These are phyloP conservation scores for Pezizomycotina sp. DNA, from an alignment of 2,329 filamentous ascomycete species.

Conservation along the genomic window DNA sequence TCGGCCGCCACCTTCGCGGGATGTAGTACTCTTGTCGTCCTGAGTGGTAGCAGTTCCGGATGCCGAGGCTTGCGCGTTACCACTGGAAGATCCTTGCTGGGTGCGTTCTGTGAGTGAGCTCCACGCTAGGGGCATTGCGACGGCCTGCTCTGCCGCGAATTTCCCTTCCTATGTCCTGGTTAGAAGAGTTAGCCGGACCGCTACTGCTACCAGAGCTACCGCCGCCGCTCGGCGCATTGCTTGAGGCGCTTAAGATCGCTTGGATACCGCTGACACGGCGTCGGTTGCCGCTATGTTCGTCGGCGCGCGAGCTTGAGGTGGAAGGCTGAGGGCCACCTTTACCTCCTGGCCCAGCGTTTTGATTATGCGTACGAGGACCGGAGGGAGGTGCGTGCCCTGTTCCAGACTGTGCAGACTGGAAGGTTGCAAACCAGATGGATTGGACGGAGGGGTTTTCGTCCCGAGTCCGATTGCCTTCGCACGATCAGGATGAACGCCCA, in stretches of 20 bases:
- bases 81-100: no score
- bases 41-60: no score
- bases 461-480: constrained; percentile 6
- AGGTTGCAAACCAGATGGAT: constrained; percentile 10
- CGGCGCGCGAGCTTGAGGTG: constrained; percentile 8
- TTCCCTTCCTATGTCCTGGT: constrained; percentile 4
- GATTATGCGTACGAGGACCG: constrained; percentile 17
- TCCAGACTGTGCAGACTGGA: constrained; percentile 8
- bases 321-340: constrained; percentile 6
- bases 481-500: constrained; percentile 7
- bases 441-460: constrained; percentile 15
- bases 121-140: no score
- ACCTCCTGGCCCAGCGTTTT: constrained; percentile 22
- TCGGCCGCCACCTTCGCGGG: no score
- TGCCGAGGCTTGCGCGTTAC: no score
- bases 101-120: no score
- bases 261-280: constrained; percentile 23
- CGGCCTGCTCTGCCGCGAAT: no score
- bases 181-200: constrained; percentile 17
- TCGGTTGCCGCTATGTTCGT: constrained; percentile 23
- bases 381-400: constrained; percentile 12
- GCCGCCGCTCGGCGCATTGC: constrained; percentile 16
- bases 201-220: constrained; percentile 20
- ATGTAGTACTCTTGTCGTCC: no score
- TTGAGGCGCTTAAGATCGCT: constrained; percentile 19